These are phyloP conservation scores for Neonectria neomacrospora DNA, from an alignment of 2,329 filamentous ascomycete genomes.

Conservation along the genomic window DNA sequence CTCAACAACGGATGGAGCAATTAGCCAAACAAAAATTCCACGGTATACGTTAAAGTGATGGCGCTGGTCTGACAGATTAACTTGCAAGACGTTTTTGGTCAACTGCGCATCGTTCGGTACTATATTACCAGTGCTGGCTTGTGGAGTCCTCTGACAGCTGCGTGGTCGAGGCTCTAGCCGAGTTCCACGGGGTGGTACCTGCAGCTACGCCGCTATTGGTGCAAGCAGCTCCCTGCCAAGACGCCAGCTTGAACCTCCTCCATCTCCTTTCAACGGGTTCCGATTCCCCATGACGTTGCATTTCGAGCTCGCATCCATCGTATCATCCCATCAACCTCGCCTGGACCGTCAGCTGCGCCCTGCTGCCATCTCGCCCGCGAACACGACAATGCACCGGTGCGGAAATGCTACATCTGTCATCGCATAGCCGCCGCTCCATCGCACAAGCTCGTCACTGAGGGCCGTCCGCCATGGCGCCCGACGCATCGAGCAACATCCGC, in stretches of 20 bases:
- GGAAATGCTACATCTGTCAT: conserved; percentile 48
- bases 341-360: conserved; percentile 2
- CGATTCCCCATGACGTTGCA: conserved; percentile 44
- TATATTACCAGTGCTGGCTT: background rate
- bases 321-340: conserved; percentile 22
- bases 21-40: no score
- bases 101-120: background rate
- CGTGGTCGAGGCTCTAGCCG: conserved; percentile 25
- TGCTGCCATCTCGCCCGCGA: conserved; percentile 16
- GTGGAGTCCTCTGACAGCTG: conserved; percentile 20
- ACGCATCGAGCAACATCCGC: conserved; percentile 77
- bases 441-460: conserved; percentile 48
- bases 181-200: conserved; percentile 36
- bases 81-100: background rate
- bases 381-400: conserved; percentile 36
- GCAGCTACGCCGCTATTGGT: conserved; percentile 37
- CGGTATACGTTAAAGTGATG: background rate
- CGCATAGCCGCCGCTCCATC: conserved; percentile 40
- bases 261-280: conserved; percentile 42
- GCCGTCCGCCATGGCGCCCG: conserved; percentile 59
- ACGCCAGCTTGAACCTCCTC: conserved; percentile 43
- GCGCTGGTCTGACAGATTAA: background rate
- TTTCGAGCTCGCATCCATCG: conserved; percentile 33
- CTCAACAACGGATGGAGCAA: background rate
- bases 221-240: conserved; percentile 38